Percentiles rank a stretch among this genome's conserved stretches.
Conservation (phyloP, 441 rosid species). For the Corymbia citriodora region DNA sequence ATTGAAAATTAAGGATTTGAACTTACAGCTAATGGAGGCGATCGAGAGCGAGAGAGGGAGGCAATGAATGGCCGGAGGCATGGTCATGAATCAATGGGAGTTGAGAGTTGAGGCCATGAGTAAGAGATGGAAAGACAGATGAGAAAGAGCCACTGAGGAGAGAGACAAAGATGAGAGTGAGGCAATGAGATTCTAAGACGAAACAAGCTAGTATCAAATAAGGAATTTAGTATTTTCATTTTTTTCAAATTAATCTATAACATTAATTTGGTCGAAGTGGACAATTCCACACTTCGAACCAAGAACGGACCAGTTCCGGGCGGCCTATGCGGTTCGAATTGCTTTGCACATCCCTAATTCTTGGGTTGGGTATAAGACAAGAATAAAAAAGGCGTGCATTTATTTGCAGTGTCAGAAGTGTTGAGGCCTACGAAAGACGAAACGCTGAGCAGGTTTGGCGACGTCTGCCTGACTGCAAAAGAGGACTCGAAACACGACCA, state of each 20-base stretch:
- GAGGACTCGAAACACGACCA: not conserved
- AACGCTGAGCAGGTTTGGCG: not conserved
- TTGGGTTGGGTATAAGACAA: not conserved
- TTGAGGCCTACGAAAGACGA: not conserved
- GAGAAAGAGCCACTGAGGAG: not conserved
- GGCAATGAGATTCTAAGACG: accelerated
- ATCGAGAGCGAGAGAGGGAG: not conserved
- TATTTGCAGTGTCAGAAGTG: not conserved
- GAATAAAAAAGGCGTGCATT: not conserved
- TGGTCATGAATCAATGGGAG: not conserved
- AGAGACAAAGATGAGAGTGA: not conserved
- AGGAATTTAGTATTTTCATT: not conserved
- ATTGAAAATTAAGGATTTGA: not conserved
- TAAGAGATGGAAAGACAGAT: not conserved
- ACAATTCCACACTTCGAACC: not conserved
- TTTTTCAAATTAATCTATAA: too few relatives aligned
- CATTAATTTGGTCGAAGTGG: not conserved
- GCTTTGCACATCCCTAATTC: too few relatives aligned
- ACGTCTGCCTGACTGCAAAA: not conserved
- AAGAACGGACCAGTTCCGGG: not conserved
- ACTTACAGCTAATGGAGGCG: accelerated
- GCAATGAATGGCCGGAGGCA: not conserved
- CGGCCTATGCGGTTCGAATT: too few relatives aligned
- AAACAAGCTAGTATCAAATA: too few relatives aligned
- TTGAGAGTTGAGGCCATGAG: too few relatives aligned